Conservation (phyloP, 495 filamentous ascomycete genomes). For the Haplographium delicatum region DNA sequence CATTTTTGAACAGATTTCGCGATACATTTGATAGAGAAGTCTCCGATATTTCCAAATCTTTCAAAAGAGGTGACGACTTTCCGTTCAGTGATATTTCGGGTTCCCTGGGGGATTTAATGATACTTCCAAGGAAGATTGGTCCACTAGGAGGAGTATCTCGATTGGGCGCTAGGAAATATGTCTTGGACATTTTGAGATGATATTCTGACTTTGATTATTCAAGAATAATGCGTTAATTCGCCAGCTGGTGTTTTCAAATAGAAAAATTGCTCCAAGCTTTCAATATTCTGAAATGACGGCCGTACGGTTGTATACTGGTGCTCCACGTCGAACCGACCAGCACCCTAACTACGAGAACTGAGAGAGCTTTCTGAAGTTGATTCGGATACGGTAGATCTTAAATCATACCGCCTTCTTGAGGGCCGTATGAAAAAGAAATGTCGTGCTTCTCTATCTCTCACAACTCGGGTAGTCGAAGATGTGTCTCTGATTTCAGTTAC, state of each 20-base stretch:
- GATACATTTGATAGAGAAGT: neutral
- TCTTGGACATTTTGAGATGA: neutral
- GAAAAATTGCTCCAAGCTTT: too few relatives aligned
- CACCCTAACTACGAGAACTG: neutral
- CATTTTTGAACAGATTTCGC: neutral
- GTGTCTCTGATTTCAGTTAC: neutral
- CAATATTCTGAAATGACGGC: neutral
- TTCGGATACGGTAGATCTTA: neutral
- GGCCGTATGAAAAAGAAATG: neutral
- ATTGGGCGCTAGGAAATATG: constrained; percentile 7
- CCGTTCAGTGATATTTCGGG: neutral
- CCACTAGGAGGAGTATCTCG: neutral
- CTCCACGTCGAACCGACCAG: too few relatives aligned
- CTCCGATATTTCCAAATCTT: neutral
- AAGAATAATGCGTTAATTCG: too few relatives aligned
- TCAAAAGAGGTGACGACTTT: neutral
- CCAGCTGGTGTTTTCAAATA: too few relatives aligned
- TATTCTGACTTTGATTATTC: too few relatives aligned
- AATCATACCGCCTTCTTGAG: neutral
- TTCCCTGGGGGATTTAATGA: constrained; percentile 4
- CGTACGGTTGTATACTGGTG: neutral
- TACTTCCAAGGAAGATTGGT: constrained; percentile 5
- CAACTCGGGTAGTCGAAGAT: neutral
- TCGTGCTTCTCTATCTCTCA: neutral
- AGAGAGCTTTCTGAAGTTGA: neutral